Evolutionary conservation across 1,284 basidiomycete species (phyloP).

Genomic region (Cutaneotrichosporon arboriforme): DNA sequence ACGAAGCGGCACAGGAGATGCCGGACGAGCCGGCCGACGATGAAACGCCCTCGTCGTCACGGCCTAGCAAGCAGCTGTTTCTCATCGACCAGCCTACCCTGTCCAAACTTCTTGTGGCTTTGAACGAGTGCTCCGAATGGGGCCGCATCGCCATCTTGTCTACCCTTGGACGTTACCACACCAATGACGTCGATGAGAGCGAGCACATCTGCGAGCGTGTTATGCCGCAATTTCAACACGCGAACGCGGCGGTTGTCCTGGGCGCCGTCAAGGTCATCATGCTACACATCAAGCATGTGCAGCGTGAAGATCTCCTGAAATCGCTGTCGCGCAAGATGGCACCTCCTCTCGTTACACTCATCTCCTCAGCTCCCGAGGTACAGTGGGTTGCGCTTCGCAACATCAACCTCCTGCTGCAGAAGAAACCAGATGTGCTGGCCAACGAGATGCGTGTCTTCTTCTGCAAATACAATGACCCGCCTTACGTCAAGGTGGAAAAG

Average conservation of each 20-base stretch:
- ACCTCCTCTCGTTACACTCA: slow-evolving; percentile 85
- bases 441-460: slow-evolving; percentile 99
- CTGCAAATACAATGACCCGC: slow-evolving; percentile 99
- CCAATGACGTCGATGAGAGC: slow-evolving; percentile 83
- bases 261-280: slow-evolving; percentile 96
- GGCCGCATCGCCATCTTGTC: slow-evolving; percentile 88
- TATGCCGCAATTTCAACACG: slow-evolving; percentile 96
- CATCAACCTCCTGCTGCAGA: slow-evolving; percentile 93
- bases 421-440: slow-evolving; percentile 82
- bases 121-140: slow-evolving; percentile 99
- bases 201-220: slow-evolving; percentile 99
- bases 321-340: slow-evolving; percentile 94
- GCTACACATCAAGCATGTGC: slow-evolving; percentile 85
- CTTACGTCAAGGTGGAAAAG: slow-evolving; percentile 97
- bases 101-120: slow-evolving; percentile 84
- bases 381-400: slow-evolving; percentile 97
- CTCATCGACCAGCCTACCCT: slow-evolving; percentile 73
- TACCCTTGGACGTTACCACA: slow-evolving; percentile 75
- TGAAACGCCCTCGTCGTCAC: slow-evolving; percentile 53
- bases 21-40: slow-evolving; percentile 31
- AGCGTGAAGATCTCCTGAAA: slow-evolving; percentile 77
- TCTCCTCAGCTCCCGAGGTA: slow-evolving; percentile 95
- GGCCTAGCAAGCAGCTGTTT: slow-evolving; percentile 58
- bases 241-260: slow-evolving; percentile 88
- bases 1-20: slow-evolving; percentile 51